Evolutionary conservation across 306 rosid species (phyloP).

Genomic region (Carpinus viminea): DNA sequence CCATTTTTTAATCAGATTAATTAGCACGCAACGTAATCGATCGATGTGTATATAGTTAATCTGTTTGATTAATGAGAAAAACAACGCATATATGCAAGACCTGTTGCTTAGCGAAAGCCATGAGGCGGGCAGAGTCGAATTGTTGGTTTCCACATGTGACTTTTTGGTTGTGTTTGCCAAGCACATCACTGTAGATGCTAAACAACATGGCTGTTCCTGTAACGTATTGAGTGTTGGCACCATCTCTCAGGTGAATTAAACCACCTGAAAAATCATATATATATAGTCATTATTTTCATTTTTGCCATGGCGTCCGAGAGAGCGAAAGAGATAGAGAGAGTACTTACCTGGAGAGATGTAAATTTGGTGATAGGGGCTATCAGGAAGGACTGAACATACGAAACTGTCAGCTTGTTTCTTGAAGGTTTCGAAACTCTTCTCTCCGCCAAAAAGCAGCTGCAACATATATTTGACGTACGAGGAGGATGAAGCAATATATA

Average conservation of each 20-base stretch:
- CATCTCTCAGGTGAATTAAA: conserved; percentile 70
- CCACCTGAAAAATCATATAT: conserved; percentile 47
- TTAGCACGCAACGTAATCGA: too few species aligned
- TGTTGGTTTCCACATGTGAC: conserved; percentile 48
- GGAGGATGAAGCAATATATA: too few species aligned
- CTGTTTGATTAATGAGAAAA: too few species aligned
- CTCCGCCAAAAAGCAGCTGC: conserved; percentile 64
- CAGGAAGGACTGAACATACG: conserved; percentile 77
- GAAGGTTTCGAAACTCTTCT: conserved; percentile 40
- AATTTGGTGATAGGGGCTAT: conserved; percentile 74
- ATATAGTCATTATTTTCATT: not conserved
- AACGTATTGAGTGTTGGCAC: conserved; percentile 86
- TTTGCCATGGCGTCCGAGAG: not conserved
- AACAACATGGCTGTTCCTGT: conserved; percentile 62
- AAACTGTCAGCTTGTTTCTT: conserved; percentile 68
- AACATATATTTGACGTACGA: not conserved
- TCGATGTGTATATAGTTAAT: too few species aligned
- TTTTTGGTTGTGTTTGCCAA: conserved; percentile 46
- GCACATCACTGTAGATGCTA: conserved; percentile 57
- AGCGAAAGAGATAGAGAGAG: not conserved
- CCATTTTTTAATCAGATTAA: not conserved
- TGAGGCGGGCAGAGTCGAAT: conserved; percentile 37
- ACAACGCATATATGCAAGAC: conserved; percentile 5
- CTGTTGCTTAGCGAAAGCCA: conserved; percentile 66
- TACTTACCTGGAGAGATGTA: conserved; percentile 58